A percentile compares a stretch with the other conserved stretches of the same genome.
These are phyloP conservation scores for Fusarium brevicatenulatum DNA, from an alignment of 2,329 filamentous ascomycete genomes.

Conservation along the genomic window DNA sequence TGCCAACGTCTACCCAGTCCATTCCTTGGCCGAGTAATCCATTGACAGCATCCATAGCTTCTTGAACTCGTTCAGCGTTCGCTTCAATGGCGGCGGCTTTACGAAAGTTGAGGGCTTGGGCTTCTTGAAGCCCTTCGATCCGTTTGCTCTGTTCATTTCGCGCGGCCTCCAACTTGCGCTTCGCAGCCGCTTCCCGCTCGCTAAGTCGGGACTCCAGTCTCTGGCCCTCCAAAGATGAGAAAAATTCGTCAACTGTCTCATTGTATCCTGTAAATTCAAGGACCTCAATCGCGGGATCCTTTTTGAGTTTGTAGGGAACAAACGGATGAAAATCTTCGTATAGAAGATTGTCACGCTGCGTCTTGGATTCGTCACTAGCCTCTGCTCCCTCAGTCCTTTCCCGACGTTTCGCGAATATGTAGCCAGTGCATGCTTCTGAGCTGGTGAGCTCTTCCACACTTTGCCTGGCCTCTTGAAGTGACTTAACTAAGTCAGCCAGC, in stretches of 20 bases:
- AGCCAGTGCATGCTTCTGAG: constrained; percentile 76
- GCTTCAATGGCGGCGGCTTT: constrained; percentile 92
- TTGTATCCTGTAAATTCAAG: constrained; percentile 88
- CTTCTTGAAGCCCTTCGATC: constrained; percentile 83
- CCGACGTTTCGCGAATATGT: constrained; percentile 82
- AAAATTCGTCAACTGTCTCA: constrained; percentile 94
- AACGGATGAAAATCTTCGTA: constrained; percentile 99
- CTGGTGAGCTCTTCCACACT: constrained; percentile 76
- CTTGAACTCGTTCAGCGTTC: constrained; percentile 90
- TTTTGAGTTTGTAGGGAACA: constrained; percentile 80
- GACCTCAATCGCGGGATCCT: constrained; percentile 72
- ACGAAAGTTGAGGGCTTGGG: constrained; percentile 82
- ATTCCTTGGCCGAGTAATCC: constrained; percentile 92
- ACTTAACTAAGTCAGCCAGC: constrained; percentile 73
- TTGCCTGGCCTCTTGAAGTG: constrained; percentile 75
- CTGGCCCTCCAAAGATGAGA: constrained; percentile 94
- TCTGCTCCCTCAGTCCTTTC: constrained; percentile 38
- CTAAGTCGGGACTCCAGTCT: constrained; percentile 85
- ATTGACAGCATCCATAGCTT: constrained; percentile 92
- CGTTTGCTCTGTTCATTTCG: constrained; percentile 84
- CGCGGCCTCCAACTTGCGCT: constrained; percentile 86
- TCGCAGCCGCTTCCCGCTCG: constrained; percentile 84
- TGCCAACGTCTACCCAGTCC: constrained; percentile 95
- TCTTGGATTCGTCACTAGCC: constrained; percentile 47
- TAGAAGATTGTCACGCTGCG: constrained; percentile 64